Evolutionary conservation across 2,329 filamentous ascomycete species (phyloP), one percentile per base, ranked within the genome.

Genomic region (Aspergillus fischeri): DNA sequence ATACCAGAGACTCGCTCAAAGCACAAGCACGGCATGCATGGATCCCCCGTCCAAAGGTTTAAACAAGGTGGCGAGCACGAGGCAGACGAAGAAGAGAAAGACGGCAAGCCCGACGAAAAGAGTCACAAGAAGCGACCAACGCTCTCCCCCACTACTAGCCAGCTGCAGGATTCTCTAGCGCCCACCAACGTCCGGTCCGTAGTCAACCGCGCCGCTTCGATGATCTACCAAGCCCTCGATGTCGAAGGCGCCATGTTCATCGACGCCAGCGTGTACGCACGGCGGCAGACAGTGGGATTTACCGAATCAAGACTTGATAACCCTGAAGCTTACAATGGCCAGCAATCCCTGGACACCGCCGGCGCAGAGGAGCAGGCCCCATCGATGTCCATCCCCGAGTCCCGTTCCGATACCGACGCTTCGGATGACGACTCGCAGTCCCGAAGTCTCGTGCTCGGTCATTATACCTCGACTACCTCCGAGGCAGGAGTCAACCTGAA

Each of bases 231-330:
- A 25, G 60, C 63, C 1, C 51, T 65, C 9, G 63, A 65, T 10
- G 57, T 64, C 1, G 63, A 65, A 29, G 63, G 63, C 1, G 58
- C 52, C 6, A 61, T 64, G 55, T 65, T 65, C 27, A 60, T 65
- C 21, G 62, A 65, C 41, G 59, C 61, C 3, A 59, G 63, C 56
- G 29, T 45, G n/a, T 64, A 62, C 42, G 53, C 60, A 21, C 57
- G 61, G n/a, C 56, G 61, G 6, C 58, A 61, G 27, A 56, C 59
- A 38, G 55, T 63, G 35, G 58, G 59, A 14, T 51, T 49, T 8
- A 42, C 56, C 7, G 29, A 44, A 1, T 17, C 21, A 4, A 32
- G 28, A 24, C 38, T 52, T 3, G 48, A 49, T 20, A 41, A 54
- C n/a, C 10, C 47, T 1, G 42, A 44, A 44, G 20, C 8, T 20